A percentile compares a stretch with the other conserved stretches of the same genome.
phyloP scores from a whole-genome alignment of 2,329 filamentous ascomycete species.

The Fonsecaea multimorphosa region DNA sequence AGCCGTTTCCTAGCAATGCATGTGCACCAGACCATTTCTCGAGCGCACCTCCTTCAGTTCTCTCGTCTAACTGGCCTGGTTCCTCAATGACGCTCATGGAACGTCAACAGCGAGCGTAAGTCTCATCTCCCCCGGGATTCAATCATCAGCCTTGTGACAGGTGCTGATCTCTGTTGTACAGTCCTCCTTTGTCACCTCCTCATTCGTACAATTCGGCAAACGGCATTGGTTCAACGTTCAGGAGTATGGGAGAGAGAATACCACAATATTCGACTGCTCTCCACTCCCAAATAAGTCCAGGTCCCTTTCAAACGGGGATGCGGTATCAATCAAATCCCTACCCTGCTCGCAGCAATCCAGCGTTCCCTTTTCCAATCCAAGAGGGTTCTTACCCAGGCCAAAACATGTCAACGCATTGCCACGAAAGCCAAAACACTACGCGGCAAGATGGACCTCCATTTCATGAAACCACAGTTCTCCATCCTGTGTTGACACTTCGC shows the following conservation, averaged over 20 bases:
- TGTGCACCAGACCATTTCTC: constrained; percentile 34
- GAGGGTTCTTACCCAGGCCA: constrained; percentile 38
- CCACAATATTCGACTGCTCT: constrained; percentile 26
- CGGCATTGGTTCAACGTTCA: constrained; percentile 37
- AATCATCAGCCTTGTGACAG: constrained; percentile 16
- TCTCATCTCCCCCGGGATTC: constrained; percentile 15
- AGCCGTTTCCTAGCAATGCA: constrained; percentile 44
- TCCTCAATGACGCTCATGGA: constrained; percentile 33
- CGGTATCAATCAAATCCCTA: constrained; percentile 28
- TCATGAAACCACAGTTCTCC: constrained; percentile 47
- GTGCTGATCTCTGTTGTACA: constrained; percentile 29
- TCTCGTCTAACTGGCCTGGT: constrained; percentile 38
- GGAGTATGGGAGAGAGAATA: constrained; percentile 48
- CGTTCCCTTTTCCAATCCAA: constrained; percentile 38
- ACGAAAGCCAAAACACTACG: constrained; percentile 37
- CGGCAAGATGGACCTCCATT: constrained; percentile 52
- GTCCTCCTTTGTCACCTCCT: constrained; percentile 37
- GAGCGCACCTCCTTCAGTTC: constrained; percentile 36
- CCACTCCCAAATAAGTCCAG: constrained; percentile 29
- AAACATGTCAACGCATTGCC: constrained; percentile 29
- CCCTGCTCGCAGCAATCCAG: constrained; percentile 25
- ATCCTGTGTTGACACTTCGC: constrained; percentile 45
- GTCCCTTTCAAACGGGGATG: constrained; percentile 15
- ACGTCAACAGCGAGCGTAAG: constrained; percentile 48
- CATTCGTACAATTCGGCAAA: constrained; percentile 30